Evolutionary conservation across 2,329 filamentous ascomycete species (phyloP).

Genomic region (Phaeosphaeriaceae sp.): DNA sequence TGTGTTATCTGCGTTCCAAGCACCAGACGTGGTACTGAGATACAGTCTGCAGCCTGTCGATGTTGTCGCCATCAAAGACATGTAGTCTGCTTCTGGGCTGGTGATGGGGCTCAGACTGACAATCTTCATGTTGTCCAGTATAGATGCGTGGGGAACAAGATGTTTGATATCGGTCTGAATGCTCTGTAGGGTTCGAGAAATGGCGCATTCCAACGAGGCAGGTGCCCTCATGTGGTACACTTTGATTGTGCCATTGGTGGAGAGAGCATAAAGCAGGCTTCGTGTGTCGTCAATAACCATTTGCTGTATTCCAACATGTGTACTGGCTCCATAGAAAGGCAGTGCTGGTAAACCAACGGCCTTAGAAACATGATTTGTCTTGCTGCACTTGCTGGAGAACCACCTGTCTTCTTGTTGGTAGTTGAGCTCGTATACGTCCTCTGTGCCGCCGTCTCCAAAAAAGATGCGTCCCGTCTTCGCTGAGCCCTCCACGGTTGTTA

Average conservation of each 20-base stretch:
- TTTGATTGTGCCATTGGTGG: constrained; percentile 84
- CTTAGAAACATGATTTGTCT: constrained; percentile 84
- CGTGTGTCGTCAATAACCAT: constrained; percentile 89
- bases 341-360: constrained; percentile 65
- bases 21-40: constrained; percentile 84
- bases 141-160: constrained; percentile 74
- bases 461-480: constrained; percentile 85
- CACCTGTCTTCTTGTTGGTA: constrained; percentile 98
- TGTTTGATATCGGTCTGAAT: constrained; percentile 79
- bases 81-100: constrained; percentile 75
- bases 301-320: constrained; percentile 70
- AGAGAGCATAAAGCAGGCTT: constrained; percentile 89
- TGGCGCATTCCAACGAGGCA: constrained; percentile 59
- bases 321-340: constrained; percentile 32
- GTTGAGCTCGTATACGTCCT: constrained; percentile 90
- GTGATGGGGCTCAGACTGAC: constrained; percentile 87
- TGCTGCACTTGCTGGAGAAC: constrained; percentile 88
- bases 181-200: constrained; percentile 60
- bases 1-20: constrained; percentile 66
- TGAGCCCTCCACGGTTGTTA: constrained; percentile 80
- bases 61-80: constrained; percentile 90
- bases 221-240: constrained; percentile 83
- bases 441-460: constrained; percentile 80
- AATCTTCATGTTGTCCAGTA: constrained; percentile 72
- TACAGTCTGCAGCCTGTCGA: constrained; percentile 90